phyloP scores from a whole-genome alignment of 148 eudicot genomes.

The Suaeda aralocaspica region DNA sequence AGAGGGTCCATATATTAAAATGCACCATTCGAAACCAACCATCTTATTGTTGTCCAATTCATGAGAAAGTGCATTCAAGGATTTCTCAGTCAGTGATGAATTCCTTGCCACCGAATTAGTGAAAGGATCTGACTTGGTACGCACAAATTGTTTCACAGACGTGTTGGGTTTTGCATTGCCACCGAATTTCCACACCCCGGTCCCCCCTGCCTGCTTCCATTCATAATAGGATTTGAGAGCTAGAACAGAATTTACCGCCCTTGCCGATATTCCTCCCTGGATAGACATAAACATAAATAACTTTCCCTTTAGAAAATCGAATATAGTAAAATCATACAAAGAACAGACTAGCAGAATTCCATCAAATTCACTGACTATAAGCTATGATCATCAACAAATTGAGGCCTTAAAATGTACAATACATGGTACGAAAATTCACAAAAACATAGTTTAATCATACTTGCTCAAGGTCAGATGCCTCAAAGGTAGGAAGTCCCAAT shows the following conservation, averaged over 20 bases:
- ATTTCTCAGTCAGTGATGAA: constrained; percentile 50
- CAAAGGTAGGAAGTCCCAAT: constrained; percentile 85
- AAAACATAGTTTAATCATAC: constrained; percentile 34
- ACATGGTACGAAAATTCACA: background rate
- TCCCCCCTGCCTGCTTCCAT: constrained; percentile 81
- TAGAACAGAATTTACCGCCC: constrained; percentile 78
- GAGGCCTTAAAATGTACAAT: background rate
- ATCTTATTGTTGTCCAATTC: constrained; percentile 45
- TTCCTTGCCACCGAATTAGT: constrained; percentile 65
- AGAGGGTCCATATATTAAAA: background rate
- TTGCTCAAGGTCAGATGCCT: constrained; percentile 96
- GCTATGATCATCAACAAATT: constrained; percentile 2
- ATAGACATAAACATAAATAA: constrained; percentile 14
- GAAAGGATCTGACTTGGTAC: constrained; percentile 87
- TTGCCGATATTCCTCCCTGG: constrained; percentile 90
- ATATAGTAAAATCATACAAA: background rate
- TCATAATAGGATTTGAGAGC: constrained; percentile 88
- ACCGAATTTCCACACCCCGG: constrained; percentile 89
- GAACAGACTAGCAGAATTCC: constrained; percentile 5
- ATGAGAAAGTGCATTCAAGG: constrained; percentile 39
- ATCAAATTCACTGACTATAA: background rate
- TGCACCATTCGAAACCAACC: constrained; percentile 58
- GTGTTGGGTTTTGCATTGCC: constrained; percentile 64
- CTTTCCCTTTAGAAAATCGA: background rate
- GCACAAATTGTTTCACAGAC: constrained; percentile 63